Conservation (phyloP, 257 asterid genomes). For the Echium plantagineum region DNA sequence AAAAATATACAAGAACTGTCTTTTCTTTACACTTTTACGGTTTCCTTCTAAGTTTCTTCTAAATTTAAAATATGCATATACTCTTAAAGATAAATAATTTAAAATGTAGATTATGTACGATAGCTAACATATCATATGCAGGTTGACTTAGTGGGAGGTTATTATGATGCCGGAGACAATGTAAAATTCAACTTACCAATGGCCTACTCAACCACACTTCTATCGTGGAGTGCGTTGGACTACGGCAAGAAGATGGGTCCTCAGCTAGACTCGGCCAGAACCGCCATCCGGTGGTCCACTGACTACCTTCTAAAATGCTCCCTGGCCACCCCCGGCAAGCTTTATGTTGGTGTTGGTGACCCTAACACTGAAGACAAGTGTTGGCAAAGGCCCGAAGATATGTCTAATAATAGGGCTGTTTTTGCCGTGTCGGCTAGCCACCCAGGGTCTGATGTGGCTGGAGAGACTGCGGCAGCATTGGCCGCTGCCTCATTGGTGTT, state of each 20-base stretch:
- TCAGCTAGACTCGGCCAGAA: slow-evolving; percentile 28
- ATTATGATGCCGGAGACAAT: slow-evolving; percentile 69
- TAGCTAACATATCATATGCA: background rate
- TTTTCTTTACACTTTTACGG: no score
- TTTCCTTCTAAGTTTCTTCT: no score
- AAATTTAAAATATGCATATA: no score
- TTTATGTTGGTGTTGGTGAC: slow-evolving; percentile 62
- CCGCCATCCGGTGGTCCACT: slow-evolving; percentile 54
- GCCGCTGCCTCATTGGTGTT: slow-evolving; percentile 54
- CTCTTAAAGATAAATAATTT: background rate
- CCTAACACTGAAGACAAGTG: slow-evolving; percentile 48
- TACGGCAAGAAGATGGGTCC: slow-evolving; percentile 27
- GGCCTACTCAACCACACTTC: slow-evolving; percentile 58
- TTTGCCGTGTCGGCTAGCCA: slow-evolving; percentile 30
- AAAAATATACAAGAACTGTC: no score
- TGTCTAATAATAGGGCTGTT: slow-evolving; percentile 38
- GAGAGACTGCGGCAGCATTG: slow-evolving; percentile 54
- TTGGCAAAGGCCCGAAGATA: slow-evolving; percentile 71
- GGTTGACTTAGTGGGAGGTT: slow-evolving; percentile 61
- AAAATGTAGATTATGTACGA: background rate
- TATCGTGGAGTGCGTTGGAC: slow-evolving; percentile 51
- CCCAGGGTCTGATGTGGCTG: slow-evolving; percentile 70
- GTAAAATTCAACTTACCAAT: slow-evolving; percentile 66
- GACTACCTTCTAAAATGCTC: slow-evolving; percentile 67
- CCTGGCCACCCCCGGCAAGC: slow-evolving; percentile 35